phyloP scores from a whole-genome alignment of 306 rosid species.

The Morella rubra region DNA sequence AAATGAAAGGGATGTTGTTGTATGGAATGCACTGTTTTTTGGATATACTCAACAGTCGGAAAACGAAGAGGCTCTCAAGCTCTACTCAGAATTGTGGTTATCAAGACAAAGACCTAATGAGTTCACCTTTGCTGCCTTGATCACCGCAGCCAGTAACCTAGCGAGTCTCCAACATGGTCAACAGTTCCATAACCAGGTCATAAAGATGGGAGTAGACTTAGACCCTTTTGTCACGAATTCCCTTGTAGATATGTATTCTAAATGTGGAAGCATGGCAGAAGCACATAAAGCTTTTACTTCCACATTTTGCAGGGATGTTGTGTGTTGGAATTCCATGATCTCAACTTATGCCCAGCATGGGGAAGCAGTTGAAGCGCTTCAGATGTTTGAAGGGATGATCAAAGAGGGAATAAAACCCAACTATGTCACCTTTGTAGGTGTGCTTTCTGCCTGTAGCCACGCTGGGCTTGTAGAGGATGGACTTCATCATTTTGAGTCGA shows the following conservation, averaged over 20 bases:
- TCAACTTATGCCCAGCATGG: conserved; percentile 91
- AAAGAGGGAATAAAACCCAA: conserved; percentile 55
- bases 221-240: conserved; percentile 74
- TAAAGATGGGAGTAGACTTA: conserved; percentile 62
- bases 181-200: conserved; percentile 81
- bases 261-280: conserved; percentile 75
- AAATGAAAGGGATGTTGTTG: conserved; percentile 66
- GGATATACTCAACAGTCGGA: conserved; percentile 59
- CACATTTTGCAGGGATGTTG: conserved; percentile 51
- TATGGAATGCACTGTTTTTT: conserved; percentile 85
- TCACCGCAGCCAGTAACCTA: conserved; percentile 65
- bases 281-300: conserved; percentile 54
- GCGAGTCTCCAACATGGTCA: conserved; percentile 75
- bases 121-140: conserved; percentile 72
- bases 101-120: conserved; percentile 69
- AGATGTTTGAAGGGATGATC: conserved; percentile 55
- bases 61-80: conserved; percentile 73
- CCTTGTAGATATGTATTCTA: conserved; percentile 84
- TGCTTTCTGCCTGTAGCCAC: conserved; percentile 84
- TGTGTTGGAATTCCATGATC: conserved; percentile 92
- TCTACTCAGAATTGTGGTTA: conserved; percentile 50
- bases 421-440: conserved; percentile 74
- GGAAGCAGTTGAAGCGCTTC: conserved; percentile 61
- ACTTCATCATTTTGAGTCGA: conserved; percentile 59
- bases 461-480: conserved; percentile 78